Evolutionary conservation across 345 rosid species (phyloP), one percentile per base, ranked within the genome.

Genomic region (Citrus medica): DNA sequence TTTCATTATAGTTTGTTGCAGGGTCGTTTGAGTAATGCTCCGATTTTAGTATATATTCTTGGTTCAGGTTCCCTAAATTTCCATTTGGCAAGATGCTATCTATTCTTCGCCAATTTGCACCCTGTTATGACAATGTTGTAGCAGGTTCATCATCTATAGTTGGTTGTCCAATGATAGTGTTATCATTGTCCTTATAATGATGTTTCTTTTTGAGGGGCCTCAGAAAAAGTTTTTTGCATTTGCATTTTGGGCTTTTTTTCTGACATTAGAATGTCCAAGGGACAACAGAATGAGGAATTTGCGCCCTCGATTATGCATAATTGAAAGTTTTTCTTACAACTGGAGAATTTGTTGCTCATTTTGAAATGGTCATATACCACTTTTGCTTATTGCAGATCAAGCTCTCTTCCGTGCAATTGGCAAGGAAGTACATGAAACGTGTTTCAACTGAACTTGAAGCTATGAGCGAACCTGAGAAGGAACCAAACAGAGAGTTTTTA

Each of bases 381-480:
- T 21, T 72, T 79, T n/a, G 0, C 32, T 56, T 10, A 62, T 71
- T 80, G 84, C 86, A 96, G 99, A 96, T 96, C 90, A 96, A 92
- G 88, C 95, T 96, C 79, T 92, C 98, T 0, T 94, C 99, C 0
- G 99, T 94, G 14, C 98, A 96, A 75, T 76, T 96, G 69, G 99
- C 99, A 35, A 92, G 90, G 87, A 94, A 89, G 86, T 96, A 94
- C 83, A 96, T 96, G 99, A 92, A 92, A 85, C 94, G 98, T 71
- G 97, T 94, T 59, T 85, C 97, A 65, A 74, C 86, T 59, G 99
- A 96, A 84, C 97, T 94, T 68, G 99, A 92, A 81, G 86, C 92
- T 69, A 28, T 89, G 81, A 88, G 82, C 27, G 94, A 92, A 65
- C 85, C 94, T 28, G 99, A 96, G 59, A 96, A 94, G 79, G 97